Base-by-base conservation (phyloP, 164 flowering plant species). In the Litsea cubeba region DNA sequence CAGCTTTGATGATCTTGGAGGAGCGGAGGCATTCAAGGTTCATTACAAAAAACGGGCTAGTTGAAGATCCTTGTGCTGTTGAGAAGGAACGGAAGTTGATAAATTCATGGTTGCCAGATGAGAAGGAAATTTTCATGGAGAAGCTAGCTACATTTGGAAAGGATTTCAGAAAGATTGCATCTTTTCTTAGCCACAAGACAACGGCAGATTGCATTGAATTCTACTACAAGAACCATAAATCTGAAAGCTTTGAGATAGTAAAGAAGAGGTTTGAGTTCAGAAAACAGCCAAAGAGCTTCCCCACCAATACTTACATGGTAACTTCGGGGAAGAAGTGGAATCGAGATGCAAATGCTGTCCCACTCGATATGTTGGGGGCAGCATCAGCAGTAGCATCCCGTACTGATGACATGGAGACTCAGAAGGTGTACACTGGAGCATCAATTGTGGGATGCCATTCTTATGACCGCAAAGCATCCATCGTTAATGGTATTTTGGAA, bases 141-240 rank as follows among this genome's bases (percentile, higher is more conserved):
- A 89, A 86, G 83, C 78, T 92, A 12, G 86, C 90, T 24, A 70
- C 72, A 5, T 83, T 79, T 81, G 98, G 98, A 66, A 96, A 96
- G 82, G 92, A 96, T 79, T 96, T 96, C 79, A 79, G 80, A 65
- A 91, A 87, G 80, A 94, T 96, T 80, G 87, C 99, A 67, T 84
- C 93, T 58, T 91, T 84, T 81, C 88, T 96, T 63, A 87, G 85
- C 69, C 88, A 91, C 78, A 96, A 94, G 85, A 89, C 97, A 50
- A 90, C 88, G 20, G 99, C 98, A 12, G 99, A 96, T 73, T 96
- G 99, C 80, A 76, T 96, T 32, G 89, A 94, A 77, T 96, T 91
- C 78, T 96, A 96, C 79, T 96, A 96, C 84, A 96, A 92, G 83
- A 92, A 96, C 76, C 97, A 96, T 77, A 96, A 94, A 71, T 92